A percentile compares a stretch with the other conserved stretches of the same genome.
Conservation (phyloP, 495 filamentous ascomycete genomes). For the Aspergillus coremiiformis region DNA sequence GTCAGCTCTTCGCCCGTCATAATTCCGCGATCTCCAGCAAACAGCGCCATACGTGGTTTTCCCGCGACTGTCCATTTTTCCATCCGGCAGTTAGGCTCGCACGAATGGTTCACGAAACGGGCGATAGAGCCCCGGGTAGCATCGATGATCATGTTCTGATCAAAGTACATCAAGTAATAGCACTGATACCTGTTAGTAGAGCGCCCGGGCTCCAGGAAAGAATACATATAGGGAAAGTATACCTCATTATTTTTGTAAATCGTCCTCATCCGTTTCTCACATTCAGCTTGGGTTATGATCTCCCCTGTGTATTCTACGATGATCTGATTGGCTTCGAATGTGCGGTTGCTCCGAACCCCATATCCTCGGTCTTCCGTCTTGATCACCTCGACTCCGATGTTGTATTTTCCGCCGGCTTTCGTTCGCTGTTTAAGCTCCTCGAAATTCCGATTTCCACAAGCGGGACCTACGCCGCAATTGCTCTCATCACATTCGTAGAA, state of each 20-base stretch:
- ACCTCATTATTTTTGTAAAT: conserved; percentile 90
- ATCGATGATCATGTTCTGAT: conserved; percentile 98
- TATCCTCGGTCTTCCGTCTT: conserved; percentile 85
- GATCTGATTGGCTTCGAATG: conserved; percentile 83
- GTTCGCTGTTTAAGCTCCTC: conserved; percentile 66
- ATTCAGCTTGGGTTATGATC: conserved; percentile 90
- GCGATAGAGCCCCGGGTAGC: conserved; percentile 92
- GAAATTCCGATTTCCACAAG: conserved; percentile 84
- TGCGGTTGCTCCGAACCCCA: conserved; percentile 82
- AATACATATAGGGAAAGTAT: conserved; percentile 18
- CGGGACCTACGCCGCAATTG: conserved; percentile 71
- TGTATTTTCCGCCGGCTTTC: conserved; percentile 73
- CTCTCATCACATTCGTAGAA: conserved; percentile 90
- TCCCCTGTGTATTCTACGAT: conserved; percentile 98
- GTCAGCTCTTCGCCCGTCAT: conserved; percentile 93
- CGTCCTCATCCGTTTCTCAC: conserved; percentile 84
- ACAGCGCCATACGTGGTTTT: conserved; percentile 93
- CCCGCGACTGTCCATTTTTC: conserved; percentile 95
- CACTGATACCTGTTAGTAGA: conserved; percentile 45
- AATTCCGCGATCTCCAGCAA: conserved; percentile 82
- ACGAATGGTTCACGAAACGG: conserved; percentile 96
- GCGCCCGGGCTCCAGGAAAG: neutral
- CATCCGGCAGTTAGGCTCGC: conserved; percentile 95
- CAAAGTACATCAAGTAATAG: conserved; percentile 97
- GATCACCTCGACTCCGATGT: conserved; percentile 88